Evolutionary conservation across 139 green algal species (phyloP), one percentile per base, ranked within the genome.

Genomic region (Gonium pectorale): DNA sequence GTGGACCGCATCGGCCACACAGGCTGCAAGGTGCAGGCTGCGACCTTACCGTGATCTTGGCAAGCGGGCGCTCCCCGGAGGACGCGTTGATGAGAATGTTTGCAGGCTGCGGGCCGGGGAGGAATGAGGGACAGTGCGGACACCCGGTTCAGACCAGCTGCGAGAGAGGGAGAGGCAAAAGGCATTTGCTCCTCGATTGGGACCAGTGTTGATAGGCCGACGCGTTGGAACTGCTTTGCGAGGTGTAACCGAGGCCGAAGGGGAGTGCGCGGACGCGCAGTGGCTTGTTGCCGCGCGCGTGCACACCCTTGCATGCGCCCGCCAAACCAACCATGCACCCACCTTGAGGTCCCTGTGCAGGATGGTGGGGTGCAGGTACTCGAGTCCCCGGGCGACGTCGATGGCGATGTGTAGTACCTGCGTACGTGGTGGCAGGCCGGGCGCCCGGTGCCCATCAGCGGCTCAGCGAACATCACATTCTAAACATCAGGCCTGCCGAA

Each of bases 331-430:
- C 46, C 13, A 15, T 54, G 46, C 13, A 54, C 68, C 8, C 29
- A 79, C 70, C 70, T 66, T 66, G 46, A 81, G 54, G 52, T 81
- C 73, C 5, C 73, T 37, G 40, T 81, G 73, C 29, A 81, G 73
- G 8, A 81, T 69, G 54, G 73, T 81, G 37, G 73, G 73, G 35
- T 81, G 73, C 54, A 67, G 73, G 71, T 80, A 80, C 37, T 68
- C 72, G 26, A 81, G 37, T 0, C 73, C 73, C 24, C 35, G 38
- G 11, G 73, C 51, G 17, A 81, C 40, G 37, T 81, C 73, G 24
- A 68, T 37, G 0, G 54, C 38, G 35, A 81, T 81, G 54, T 43
- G 31, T 7, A 81, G 73, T 27, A 54, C 73, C 73, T 81, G 54
- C 37, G 19, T 22, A 11, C 24, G 40, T 29, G 29, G 62, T 8